phyloP scores from a whole-genome alignment of 768 basidiomycete genomes.

The Sistotremastrum suecicum region DNA sequence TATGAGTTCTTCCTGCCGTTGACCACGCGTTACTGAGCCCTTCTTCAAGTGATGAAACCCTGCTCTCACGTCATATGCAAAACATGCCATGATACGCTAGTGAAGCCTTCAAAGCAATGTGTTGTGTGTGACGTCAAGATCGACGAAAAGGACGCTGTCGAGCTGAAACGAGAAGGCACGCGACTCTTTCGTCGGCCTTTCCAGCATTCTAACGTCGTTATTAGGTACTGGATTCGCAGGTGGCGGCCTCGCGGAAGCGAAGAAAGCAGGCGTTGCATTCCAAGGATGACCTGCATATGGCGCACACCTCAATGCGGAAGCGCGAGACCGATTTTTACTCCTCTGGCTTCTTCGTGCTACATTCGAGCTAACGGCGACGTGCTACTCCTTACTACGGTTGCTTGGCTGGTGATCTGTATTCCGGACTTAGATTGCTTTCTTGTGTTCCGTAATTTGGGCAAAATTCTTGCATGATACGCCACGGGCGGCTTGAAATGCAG shows the following conservation, averaged over 20 bases:
- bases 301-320: too few species aligned
- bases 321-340: too few species aligned
- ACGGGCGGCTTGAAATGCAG: too few species aligned
- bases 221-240: conserved; percentile 87
- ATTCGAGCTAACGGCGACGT: too few species aligned
- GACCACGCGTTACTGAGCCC: background rate
- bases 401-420: too few species aligned
- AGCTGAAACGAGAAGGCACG: conserved; percentile 79
- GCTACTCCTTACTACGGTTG: too few species aligned
- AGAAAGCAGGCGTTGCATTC: conserved; percentile 68
- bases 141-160: conserved; percentile 60
- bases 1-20: conserved; percentile 22
- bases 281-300: conserved; percentile 39
- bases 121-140: conserved; percentile 67
- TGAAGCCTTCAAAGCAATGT: conserved; percentile 67
- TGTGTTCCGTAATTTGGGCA: too few species aligned
- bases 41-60: conserved; percentile 51
- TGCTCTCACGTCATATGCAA: conserved; percentile 91
- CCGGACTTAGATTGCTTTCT: too few species aligned
- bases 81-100: conserved; percentile 80
- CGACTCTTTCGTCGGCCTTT: conserved; percentile 1
- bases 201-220: background rate
- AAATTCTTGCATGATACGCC: too few species aligned
- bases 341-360: too few species aligned
- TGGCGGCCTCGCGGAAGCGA: conserved; percentile 87